Conservation (phyloP, 352 stramenopile species). For the Thalassiosira oceanica region DNA sequence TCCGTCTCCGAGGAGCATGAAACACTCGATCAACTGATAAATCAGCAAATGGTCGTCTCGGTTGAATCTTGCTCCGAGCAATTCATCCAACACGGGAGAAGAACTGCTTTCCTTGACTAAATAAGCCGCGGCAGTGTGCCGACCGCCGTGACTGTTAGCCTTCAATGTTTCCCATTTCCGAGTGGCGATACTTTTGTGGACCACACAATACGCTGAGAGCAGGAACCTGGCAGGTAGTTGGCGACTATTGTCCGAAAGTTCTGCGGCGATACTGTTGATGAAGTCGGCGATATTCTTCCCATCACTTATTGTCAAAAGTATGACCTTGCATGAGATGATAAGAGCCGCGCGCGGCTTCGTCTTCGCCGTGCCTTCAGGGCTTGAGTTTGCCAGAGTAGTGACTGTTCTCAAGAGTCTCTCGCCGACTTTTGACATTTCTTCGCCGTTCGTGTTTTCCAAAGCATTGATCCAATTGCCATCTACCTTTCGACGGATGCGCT, state of each 20-base stretch:
- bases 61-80: neutral
- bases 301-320: too few relatives aligned
- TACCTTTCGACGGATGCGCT: constrained; percentile 22
- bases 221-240: constrained; percentile 13
- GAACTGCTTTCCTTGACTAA: constrained; percentile 26
- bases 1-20: constrained; percentile 38
- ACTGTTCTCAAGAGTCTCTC: too few relatives aligned
- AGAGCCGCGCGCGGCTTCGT: too few relatives aligned
- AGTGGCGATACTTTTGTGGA: constrained; percentile 34
- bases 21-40: constrained; percentile 42
- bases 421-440: too few relatives aligned
- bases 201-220: constrained; percentile 27
- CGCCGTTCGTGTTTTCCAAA: too few relatives aligned
- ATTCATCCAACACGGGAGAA: constrained; percentile 19
- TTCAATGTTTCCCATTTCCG: constrained; percentile 47
- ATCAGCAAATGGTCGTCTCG: constrained; percentile 20
- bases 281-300: too few relatives aligned
- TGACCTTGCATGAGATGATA: too few relatives aligned
- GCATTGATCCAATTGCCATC: too few relatives aligned
- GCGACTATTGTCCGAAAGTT: too few relatives aligned
- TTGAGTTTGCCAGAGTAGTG: too few relatives aligned
- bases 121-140: constrained; percentile 34
- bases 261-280: too few relatives aligned
- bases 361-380: too few relatives aligned
- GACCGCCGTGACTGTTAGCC: constrained; percentile 12